phyloP scores from a whole-genome alignment of 352 stramenopile genomes.

The Pythium brassicae region DNA sequence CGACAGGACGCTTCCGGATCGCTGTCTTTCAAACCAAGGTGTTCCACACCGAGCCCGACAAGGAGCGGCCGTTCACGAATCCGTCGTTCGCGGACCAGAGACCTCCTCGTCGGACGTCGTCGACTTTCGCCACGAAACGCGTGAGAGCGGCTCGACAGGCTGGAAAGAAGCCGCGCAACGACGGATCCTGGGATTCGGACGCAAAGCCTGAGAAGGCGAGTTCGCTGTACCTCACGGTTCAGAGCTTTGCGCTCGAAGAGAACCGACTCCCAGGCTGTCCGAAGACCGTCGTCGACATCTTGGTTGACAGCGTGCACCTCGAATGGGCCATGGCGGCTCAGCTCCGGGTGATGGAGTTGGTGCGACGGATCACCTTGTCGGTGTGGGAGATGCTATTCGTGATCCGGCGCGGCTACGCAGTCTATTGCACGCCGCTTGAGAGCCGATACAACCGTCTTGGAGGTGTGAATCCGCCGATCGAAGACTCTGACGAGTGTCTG shows the following conservation, averaged over 20 bases:
- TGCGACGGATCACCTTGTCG: conserved; percentile 62
- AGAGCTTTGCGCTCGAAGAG: conserved; percentile 68
- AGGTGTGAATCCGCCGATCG: conserved; percentile 51
- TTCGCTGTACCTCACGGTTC: conserved; percentile 39
- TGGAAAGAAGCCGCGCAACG: not conserved
- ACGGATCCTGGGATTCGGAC: not conserved
- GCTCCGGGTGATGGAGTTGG: conserved; percentile 56
- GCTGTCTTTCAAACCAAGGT: conserved; percentile 42
- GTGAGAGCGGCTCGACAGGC: not conserved
- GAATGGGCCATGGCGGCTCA: conserved; percentile 54
- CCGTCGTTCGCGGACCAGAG: conserved; percentile 13
- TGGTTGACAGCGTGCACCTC: conserved; percentile 36
- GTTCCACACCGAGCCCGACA: conserved; percentile 19
- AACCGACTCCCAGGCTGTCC: conserved; percentile 33
- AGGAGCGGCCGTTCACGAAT: conserved; percentile 6
- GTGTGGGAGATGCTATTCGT: conserved; percentile 80
- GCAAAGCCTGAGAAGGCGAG: conserved; percentile 1
- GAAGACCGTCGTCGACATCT: conserved; percentile 66
- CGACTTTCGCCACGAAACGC: conserved; percentile 4
- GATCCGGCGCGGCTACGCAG: conserved; percentile 49
- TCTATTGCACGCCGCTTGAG: conserved; percentile 33
- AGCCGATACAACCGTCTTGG: conserved; percentile 60
- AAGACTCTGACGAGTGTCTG: conserved; percentile 39
- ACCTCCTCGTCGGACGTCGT: conserved; percentile 13
- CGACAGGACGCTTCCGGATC: conserved; percentile 47